Evolutionary conservation across 768 basidiomycete species (phyloP).

Genomic region (Russula foetens): DNA sequence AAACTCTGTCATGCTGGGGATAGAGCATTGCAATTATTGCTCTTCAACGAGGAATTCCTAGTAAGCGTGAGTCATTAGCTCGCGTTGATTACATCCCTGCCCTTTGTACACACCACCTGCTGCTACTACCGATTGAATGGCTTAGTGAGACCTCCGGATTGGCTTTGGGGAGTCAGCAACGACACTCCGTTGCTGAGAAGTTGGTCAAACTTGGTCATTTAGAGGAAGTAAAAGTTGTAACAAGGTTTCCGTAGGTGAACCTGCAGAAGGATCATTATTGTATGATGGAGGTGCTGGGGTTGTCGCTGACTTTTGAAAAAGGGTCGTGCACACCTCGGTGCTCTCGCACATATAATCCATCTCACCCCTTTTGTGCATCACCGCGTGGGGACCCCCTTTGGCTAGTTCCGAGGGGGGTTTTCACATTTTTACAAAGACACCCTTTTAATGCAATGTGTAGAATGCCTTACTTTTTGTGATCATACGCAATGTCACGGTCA

Average conservation of each 20-base stretch:
- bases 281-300: constrained; percentile 26
- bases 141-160: constrained; percentile 83
- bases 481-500: no score
- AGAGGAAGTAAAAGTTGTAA: constrained; percentile 80
- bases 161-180: no score
- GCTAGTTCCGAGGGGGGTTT: no score
- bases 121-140: constrained; percentile 89
- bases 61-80: constrained; percentile 85
- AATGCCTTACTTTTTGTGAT: no score
- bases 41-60: constrained; percentile 89
- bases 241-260: constrained; percentile 79
- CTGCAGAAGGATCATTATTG: constrained; percentile 71
- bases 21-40: constrained; percentile 89
- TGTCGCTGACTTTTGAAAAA: constrained; percentile 16
- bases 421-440: background rate
- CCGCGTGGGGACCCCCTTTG: no score
- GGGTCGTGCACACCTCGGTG: constrained; percentile 26
- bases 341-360: constrained; percentile 24
- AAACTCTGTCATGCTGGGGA: constrained; percentile 77
- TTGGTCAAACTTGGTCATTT: constrained; percentile 26
- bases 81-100: constrained; percentile 86
- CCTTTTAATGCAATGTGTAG: background rate
- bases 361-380: constrained; percentile 42
- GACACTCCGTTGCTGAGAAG: constrained; percentile 45
- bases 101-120: constrained; percentile 88